These are phyloP conservation scores for Physcomitrium patens DNA, from an alignment of 225 moss, liverwort and hornwort genomes.

Conservation along the genomic window DNA sequence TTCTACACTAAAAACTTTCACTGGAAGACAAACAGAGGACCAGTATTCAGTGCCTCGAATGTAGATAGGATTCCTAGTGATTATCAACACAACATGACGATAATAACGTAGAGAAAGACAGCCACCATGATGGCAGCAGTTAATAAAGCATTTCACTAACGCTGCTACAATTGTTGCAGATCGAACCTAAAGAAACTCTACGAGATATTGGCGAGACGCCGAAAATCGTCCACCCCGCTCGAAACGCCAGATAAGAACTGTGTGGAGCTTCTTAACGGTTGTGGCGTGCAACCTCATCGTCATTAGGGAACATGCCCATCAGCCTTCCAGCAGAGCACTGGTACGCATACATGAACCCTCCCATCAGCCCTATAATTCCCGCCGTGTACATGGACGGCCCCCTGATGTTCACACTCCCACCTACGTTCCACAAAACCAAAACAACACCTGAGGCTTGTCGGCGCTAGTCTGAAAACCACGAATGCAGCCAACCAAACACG, in stretches of 20 bases:
- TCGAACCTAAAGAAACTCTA: constrained; percentile 11
- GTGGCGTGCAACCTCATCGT: constrained; percentile 80
- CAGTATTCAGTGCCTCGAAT: no score
- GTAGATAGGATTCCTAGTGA: neutral
- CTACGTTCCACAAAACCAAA: constrained; percentile 39
- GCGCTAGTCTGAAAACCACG: no score
- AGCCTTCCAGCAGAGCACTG: constrained; percentile 94
- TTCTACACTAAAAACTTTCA: no score
- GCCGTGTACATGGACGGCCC: constrained; percentile 99
- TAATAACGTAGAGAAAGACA: neutral
- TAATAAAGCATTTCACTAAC: no score
- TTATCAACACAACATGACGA: constrained; percentile 13
- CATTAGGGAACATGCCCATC: constrained; percentile 99
- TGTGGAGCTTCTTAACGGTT: constrained; percentile 40
- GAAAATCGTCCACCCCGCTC: constrained; percentile 3
- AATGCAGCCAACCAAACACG: neutral
- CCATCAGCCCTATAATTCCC: constrained; percentile 94
- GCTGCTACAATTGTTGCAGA: neutral
- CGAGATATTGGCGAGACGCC: neutral
- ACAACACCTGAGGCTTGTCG: neutral
- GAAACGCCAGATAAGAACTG: constrained; percentile 9
- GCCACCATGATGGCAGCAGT: neutral
- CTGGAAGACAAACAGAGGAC: no score
- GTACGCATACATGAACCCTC: constrained; percentile 96
- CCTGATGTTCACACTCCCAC: constrained; percentile 83